Evolutionary conservation across 192 early-diverging fungal species (phyloP).

Genomic region (Dissophora globulifera): DNA sequence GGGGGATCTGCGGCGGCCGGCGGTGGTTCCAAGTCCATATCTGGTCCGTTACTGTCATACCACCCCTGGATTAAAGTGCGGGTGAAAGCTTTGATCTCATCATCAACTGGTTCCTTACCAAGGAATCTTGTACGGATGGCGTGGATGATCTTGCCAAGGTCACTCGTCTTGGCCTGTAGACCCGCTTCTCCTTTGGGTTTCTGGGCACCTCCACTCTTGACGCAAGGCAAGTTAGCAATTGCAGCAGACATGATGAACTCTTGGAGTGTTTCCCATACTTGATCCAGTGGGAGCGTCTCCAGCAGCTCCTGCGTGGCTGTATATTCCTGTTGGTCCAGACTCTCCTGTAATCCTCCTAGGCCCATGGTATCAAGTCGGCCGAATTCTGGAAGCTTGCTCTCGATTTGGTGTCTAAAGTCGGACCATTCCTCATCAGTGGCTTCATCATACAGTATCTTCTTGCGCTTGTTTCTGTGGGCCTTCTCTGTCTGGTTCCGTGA

Average conservation of each 20-base stretch:
- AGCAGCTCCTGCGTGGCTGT: neutral
- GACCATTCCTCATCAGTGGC: neutral
- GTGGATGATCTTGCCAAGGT: constrained; percentile 1
- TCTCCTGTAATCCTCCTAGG: too few relatives aligned
- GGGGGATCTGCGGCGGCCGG: neutral
- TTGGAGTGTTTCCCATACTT: neutral
- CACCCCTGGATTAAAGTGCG: neutral
- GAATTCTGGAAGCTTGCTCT: neutral
- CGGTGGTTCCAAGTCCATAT: neutral
- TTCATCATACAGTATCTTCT: neutral
- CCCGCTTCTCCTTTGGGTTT: neutral
- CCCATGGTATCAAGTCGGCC: neutral
- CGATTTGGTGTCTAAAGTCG: neutral
- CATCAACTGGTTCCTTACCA: neutral
- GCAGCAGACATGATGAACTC: neutral
- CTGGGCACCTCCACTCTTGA: neutral
- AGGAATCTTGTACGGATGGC: neutral
- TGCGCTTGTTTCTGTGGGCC: neutral
- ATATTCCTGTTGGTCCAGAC: too few relatives aligned
- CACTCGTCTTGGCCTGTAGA: constrained; percentile 2
- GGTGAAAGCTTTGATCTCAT: neutral
- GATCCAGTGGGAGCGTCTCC: neutral
- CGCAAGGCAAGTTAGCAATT: neutral
- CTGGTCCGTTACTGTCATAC: neutral
- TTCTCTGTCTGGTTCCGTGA: neutral